A percentile compares a stretch with the other conserved stretches of the same genome.
phyloP scores from a whole-genome alignment of 148 eudicot species.

The Chenopodium formosanum region DNA sequence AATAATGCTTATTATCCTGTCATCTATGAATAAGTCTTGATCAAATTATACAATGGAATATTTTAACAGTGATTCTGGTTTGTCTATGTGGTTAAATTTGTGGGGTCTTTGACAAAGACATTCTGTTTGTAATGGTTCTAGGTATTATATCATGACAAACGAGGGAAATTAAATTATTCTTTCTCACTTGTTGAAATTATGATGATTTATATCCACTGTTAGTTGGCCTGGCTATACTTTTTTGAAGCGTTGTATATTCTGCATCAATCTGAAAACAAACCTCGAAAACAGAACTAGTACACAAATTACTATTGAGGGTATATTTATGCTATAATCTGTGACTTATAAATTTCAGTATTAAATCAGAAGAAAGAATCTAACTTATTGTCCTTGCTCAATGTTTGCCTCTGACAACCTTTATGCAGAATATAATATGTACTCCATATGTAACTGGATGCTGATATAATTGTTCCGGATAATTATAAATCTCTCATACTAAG shows the following conservation, averaged over 20 bases:
- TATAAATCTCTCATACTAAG: too few relatives aligned
- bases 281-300: neutral
- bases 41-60: conserved; percentile 31
- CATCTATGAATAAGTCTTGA: conserved; percentile 15
- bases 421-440: neutral
- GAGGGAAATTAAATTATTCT: conserved; percentile 19
- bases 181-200: conserved; percentile 6
- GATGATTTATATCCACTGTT: conserved; percentile 12
- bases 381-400: neutral
- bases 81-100: conserved; percentile 18
- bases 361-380: neutral
- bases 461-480: neutral
- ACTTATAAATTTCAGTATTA: neutral
- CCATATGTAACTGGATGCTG: neutral
- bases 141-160: conserved; percentile 21
- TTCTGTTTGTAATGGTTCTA: conserved; percentile 19
- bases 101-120: conserved; percentile 32
- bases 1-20: neutral
- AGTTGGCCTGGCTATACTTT: conserved; percentile 23
- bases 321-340: neutral
- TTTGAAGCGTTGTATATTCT: conserved; percentile 20
- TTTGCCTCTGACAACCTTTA: neutral
- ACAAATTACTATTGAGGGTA: neutral
- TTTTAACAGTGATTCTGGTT: conserved; percentile 30
- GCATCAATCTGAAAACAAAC: conserved; percentile 3